phyloP scores from a whole-genome alignment of 2,329 filamentous ascomycete species.

The Colletotrichum nymphaeae region DNA sequence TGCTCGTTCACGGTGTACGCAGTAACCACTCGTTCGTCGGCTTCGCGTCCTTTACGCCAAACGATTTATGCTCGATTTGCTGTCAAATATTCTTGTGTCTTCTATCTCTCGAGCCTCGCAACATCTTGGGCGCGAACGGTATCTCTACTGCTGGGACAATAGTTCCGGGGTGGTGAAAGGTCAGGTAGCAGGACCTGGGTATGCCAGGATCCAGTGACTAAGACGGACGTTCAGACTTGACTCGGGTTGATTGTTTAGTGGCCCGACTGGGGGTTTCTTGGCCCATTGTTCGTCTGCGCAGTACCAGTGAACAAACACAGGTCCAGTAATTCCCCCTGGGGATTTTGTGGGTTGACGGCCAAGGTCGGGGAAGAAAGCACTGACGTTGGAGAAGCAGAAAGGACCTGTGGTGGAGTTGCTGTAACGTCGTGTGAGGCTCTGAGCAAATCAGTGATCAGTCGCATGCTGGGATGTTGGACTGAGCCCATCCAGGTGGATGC shows the following conservation, averaged over 20 bases:
- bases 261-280: neutral
- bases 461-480: neutral
- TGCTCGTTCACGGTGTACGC: neutral
- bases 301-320: neutral
- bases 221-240: conserved; percentile 10
- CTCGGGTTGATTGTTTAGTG: conserved; percentile 5
- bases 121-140: no score
- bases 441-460: conserved; percentile 15
- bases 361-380: conserved; percentile 24
- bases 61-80: no score
- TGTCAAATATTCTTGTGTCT: no score
- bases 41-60: no score
- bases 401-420: conserved; percentile 3
- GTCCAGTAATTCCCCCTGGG: conserved; percentile 31
- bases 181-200: conserved; percentile 7
- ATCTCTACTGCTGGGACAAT: neutral
- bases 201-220: neutral
- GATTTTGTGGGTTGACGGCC: conserved; percentile 22
- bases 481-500: neutral
- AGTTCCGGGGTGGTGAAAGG: neutral
- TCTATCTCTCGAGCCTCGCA: no score
- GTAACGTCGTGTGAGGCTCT: neutral
- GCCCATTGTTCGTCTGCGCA: neutral
- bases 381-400: neutral
- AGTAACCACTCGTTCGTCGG: no score